Conservation (phyloP, 805 yeast species). For the Maudiozyma saulgeensis region DNA sequence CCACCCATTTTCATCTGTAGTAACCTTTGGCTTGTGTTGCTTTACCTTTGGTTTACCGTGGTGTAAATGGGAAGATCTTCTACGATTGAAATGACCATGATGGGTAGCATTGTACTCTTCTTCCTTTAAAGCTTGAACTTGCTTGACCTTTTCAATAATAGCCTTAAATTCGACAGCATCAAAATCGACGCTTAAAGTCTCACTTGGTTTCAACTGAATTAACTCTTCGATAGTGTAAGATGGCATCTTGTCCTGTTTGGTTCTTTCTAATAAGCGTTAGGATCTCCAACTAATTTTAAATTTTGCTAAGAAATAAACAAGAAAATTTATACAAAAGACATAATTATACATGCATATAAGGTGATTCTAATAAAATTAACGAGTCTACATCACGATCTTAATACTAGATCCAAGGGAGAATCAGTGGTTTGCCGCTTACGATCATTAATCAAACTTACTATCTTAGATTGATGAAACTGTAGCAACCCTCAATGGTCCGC, state of each 20-base stretch:
- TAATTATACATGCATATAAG: not conserved
- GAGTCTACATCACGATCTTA: too few species aligned
- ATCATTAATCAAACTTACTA: too few species aligned
- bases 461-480: too few species aligned
- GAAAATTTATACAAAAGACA: not conserved
- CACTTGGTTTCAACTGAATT: slow-evolving; percentile 45
- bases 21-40: slow-evolving; percentile 42
- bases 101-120: slow-evolving; percentile 25
- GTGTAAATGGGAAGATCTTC: slow-evolving; percentile 53
- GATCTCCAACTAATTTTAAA: not conserved
- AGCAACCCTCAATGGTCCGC: too few species aligned
- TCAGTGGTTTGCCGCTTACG: not conserved
- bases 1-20: slow-evolving; percentile 77
- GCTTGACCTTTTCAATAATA: slow-evolving; percentile 58
- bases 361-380: too few species aligned
- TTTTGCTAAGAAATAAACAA: not conserved
- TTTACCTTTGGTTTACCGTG: slow-evolving; percentile 46
- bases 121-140: slow-evolving; percentile 29
- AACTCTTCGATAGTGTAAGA: slow-evolving; percentile 63
- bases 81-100: slow-evolving; percentile 38
- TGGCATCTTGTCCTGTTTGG: slow-evolving; percentile 4
- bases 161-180: slow-evolving; percentile 57
- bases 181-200: slow-evolving; percentile 50
- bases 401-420: too few species aligned
- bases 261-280: not conserved